Evolutionary conservation across 2,329 filamentous ascomycete genomes (phyloP), one percentile per base, ranked within the genome.

Genomic region (Colletotrichum chrysophilum): DNA sequence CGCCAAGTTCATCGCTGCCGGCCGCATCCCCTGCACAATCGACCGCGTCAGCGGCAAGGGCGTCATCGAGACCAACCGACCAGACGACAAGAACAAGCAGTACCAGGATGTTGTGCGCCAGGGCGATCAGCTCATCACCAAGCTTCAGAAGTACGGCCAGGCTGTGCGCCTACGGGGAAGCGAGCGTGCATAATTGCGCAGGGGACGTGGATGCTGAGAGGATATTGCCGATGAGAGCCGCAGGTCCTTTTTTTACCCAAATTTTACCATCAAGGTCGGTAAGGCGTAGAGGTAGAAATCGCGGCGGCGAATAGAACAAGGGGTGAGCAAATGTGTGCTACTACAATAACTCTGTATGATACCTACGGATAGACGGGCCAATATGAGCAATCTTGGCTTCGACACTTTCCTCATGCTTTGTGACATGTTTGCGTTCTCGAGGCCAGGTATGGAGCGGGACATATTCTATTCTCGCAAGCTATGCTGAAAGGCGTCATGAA

Each of bases 21-120:
- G 96, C 83, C 94, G 96, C 80, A 96, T 99, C 82, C 93, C 96
- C 68, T 98, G 97, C 90, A 98, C 96, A 28, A 98, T 99, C 80
- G 97, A 99, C 87, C 95, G 97, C 70, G 97, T 99, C 78, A 95
- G 96, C 75, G 97, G 96, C 79, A 97, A 97, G 85, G 96, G 96
- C 68, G 94, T 98, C 80, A 98, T 99, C 81, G 97, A 98, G 90
- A 99, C 97, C 60, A 98, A 98, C 88, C 92, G 97, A 70, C 96
- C 96, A 10, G 97, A 98, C 84, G 96, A 98, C 88, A 99, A 99
- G 93, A 98, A 98, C 90, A 98, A 98, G 91, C 97, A 99, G 88
- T 99, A 99, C 87, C 94, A 96, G 81, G 97, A 99, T 81, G 96
- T 98, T 48, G 96, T 99, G 77, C 97, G 97, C 88, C 97, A 98